These are phyloP conservation scores for Striga hermonthica DNA, from an alignment of 305 asterid species.

Conservation along the genomic window DNA sequence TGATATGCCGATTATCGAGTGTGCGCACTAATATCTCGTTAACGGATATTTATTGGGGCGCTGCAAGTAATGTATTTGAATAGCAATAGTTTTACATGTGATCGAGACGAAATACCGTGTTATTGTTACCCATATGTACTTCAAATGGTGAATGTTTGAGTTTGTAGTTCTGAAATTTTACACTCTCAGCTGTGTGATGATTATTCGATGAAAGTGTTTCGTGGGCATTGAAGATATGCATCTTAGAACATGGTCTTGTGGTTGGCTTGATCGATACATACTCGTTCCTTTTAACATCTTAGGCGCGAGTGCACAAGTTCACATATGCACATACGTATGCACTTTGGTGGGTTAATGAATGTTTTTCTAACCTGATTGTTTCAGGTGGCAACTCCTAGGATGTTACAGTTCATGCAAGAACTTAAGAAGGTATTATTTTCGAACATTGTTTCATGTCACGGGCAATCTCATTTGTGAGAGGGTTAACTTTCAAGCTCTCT, in stretches of 20 bases:
- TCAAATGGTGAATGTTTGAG: not conserved
- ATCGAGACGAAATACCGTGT: no score
- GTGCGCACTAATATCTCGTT: constrained; percentile 2
- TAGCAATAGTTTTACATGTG: constrained; percentile 1
- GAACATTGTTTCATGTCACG: no score
- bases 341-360: constrained; percentile 14
- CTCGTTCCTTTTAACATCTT: no score
- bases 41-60: no score
- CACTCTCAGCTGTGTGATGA: not conserved
- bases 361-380: constrained; percentile 22
- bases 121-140: no score
- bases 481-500: no score
- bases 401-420: constrained; percentile 73
- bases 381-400: constrained; percentile 67
- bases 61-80: constrained; percentile 5
- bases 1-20: not conserved
- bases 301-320: no score
- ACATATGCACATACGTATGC: not conserved
- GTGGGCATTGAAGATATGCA: not conserved
- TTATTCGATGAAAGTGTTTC: not conserved
- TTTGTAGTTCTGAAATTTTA: constrained; percentile 13
- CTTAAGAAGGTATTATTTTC: constrained; percentile 52
- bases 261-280: no score
- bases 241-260: no score
- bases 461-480: no score